Evolutionary conservation across 2,329 filamentous ascomycete genomes (phyloP), one percentile per base, ranked within the genome.

Genomic region (Peltaster fructicola): DNA sequence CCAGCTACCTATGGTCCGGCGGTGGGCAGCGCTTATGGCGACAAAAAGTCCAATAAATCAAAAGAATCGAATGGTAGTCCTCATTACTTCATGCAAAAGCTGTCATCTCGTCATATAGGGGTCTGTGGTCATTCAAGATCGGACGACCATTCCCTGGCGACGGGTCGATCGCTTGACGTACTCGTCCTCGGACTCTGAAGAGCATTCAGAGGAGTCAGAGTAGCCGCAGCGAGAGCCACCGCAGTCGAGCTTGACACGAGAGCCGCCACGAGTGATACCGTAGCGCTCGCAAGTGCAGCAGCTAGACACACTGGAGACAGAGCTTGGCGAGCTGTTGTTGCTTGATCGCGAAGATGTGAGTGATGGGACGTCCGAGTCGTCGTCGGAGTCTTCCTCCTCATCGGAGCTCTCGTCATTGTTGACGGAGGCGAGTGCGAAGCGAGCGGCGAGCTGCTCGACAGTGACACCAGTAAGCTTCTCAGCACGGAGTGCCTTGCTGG

Each of bases 211-310:
- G 34, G 63, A 67, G 32, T 76, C 70, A 36, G 66, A 68, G 57
- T 78, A 88, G 45, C 80, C 79, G 57, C 85, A 93, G 50, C 80
- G 74, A 33, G 72, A 63, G 40, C 85, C 85, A 41, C 82, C 82
- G 48, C 85, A 95, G 68, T 93, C 84, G 52, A 93, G 72, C 68
- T 85, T 88, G 66, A 95, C 77, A 45, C 84, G 74, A 54, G 90
- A 77, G 48, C 84, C 44, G 53, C 75, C 73, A 57, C 82, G 78
- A 37, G 84, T 93, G 62, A 95, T 91, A 43, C 84, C 85, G 61
- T 88, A 93, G 59, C 84, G 79, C 55, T 93, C 81, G 59, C 85
- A 95, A 37, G 75, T 82, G 70, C 88, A 95, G 51, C 65, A 67
- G 45, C 53, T 51, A 30, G 43, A 53, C 25, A 52, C 50, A 31